phyloP scores from a whole-genome alignment of 1,284 basidiomycete species.

The Mycosarcoma maydis region DNA sequence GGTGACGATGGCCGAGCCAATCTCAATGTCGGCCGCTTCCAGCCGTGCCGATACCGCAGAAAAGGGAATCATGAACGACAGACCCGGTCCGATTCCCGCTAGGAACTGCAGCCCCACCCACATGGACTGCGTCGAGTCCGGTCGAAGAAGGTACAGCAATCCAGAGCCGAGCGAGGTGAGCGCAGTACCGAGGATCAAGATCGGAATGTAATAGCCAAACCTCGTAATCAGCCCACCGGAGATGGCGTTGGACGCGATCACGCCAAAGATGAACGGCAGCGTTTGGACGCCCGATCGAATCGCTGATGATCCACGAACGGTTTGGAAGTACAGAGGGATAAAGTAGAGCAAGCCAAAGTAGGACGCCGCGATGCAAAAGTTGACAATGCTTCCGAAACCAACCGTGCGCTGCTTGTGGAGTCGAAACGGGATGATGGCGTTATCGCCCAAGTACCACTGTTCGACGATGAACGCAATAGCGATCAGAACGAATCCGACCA shows the following conservation, averaged over 20 bases:
- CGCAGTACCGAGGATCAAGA: conserved; percentile 36
- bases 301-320: conserved; percentile 45
- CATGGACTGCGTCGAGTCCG: conserved; percentile 23
- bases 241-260: conserved; percentile 54
- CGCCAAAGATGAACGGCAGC: conserved; percentile 57
- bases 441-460: conserved; percentile 56
- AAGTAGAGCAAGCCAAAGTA: conserved; percentile 47
- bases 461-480: conserved; percentile 45
- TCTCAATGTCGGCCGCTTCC: conserved; percentile 33
- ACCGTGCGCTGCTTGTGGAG: conserved; percentile 53
- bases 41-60: conserved; percentile 37
- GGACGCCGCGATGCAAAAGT: conserved; percentile 41
- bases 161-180: conserved; percentile 36
- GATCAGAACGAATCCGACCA: conserved; percentile 55
- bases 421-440: conserved; percentile 61
- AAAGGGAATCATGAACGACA: conserved; percentile 49
- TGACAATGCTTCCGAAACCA: conserved; percentile 49
- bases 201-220: conserved; percentile 53
- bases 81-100: conserved; percentile 39
- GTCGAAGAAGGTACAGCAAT: conserved; percentile 31
- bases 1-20: conserved; percentile 46
- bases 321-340: conserved; percentile 55
- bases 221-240: conserved; percentile 46
- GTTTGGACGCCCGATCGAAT: conserved; percentile 62
- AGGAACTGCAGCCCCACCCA: conserved; percentile 48